Base-by-base conservation (phyloP, 2,329 filamentous ascomycete species). In the Monilinia fructicola region DNA sequence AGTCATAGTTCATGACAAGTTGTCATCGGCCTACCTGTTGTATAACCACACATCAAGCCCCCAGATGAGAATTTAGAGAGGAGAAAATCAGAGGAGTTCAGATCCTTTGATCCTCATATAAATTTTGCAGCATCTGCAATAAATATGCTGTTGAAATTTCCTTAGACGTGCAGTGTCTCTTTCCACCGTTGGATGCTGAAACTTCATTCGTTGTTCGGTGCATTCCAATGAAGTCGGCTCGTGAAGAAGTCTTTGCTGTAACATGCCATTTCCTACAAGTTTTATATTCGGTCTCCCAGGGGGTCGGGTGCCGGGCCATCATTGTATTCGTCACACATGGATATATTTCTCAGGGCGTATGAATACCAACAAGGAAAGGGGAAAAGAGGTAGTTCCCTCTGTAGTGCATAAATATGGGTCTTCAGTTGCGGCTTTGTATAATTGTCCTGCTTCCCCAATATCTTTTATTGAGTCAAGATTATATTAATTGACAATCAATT, bases 241-340 rank as follows among this genome's bases (percentile, higher is more conserved):
- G 56, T 38, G 26, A 48, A 48, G 4, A 35, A 16, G 14, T 48
- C 42, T 48, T 60, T 50, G 42, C 56, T 21, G 12, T 14, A n/a
- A 23, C 42, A 60, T 59, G 26, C 14, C 42, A 48, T 60, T 60
- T 31, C 26, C 21, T 60, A 50, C 56, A 23, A 48, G 31, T 18
- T 28, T n/a, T 38, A 14, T 18, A 48, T 21, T 50, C 44, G 38
- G 44, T 44, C 58, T 50, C 28, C 4, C 31, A 50, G 44, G 28
- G 21, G 28, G 42, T 35, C 42, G 21, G 14, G 23, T 16, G 4
- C 21, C 12, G 10, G 9, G 53, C 53, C 28, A 38, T 38, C 53
- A 12, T 21, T 10, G 10, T n/a, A 38, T 54, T 16, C 18, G 10
- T 48, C 31, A n/a, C 5, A 18, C 2, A 50, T 12, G n/a, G 26